A percentile compares a stretch with the other conserved stretches of the same genome.
phyloP scores from a whole-genome alignment of 2,329 filamentous ascomycete genomes.

The Alternaria novae-zelandiae region DNA sequence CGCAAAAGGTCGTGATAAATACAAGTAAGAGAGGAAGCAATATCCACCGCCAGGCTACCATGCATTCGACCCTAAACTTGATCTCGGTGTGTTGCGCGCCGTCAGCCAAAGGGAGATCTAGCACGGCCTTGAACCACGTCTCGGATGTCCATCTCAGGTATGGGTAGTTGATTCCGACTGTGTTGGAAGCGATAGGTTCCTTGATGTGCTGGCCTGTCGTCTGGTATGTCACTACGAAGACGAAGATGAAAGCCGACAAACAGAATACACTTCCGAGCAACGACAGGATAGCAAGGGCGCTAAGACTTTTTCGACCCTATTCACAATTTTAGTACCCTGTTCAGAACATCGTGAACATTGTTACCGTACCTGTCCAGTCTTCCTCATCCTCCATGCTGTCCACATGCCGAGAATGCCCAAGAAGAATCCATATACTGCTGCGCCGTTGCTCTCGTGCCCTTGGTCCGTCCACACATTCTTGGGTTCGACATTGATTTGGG shows the following conservation, averaged over 20 bases:
- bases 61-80: constrained; percentile 27
- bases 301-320: constrained; percentile 39
- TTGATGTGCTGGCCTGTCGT: constrained; percentile 35
- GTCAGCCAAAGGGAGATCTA: constrained; percentile 35
- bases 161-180: constrained; percentile 27
- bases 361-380: constrained; percentile 9
- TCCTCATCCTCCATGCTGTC: constrained; percentile 35
- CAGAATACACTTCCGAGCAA: constrained; percentile 37
- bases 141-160: constrained; percentile 41
- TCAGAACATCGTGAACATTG: neutral
- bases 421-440: constrained; percentile 43
- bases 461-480: constrained; percentile 39
- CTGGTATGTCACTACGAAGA: constrained; percentile 39
- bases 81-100: constrained; percentile 23
- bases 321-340: neutral
- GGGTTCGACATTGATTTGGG: constrained; percentile 32
- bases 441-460: constrained; percentile 38
- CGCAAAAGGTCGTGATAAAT: constrained; percentile 27
- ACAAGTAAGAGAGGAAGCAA: constrained; percentile 37
- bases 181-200: constrained; percentile 25
- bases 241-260: constrained; percentile 39
- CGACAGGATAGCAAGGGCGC: constrained; percentile 45
- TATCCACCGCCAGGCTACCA: constrained; percentile 45
- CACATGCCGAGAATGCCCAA: constrained; percentile 37
- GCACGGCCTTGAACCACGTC: constrained; percentile 42